Evolutionary conservation across 2,329 filamentous ascomycete species (phyloP).

Genomic region (Lachnellula arida): DNA sequence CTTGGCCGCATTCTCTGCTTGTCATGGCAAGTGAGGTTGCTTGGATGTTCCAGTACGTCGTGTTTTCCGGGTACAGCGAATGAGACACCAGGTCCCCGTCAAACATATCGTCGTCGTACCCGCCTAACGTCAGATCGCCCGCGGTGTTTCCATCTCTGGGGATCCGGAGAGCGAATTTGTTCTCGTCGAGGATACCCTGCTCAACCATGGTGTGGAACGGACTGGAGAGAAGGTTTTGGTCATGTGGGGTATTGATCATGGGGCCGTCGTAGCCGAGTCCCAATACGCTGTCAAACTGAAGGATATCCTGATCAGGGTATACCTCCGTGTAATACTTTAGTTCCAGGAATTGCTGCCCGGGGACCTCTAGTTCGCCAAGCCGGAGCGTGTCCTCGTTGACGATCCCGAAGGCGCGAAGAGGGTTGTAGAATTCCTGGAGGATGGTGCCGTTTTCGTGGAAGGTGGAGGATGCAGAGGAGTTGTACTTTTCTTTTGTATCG

Average conservation of each 20-base stretch:
- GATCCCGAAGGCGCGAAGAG: background rate
- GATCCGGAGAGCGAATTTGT: constrained; percentile 5
- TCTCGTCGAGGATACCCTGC: constrained; percentile 1
- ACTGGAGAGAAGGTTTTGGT: background rate
- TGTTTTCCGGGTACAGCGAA: background rate
- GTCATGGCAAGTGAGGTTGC: background rate
- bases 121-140: constrained; percentile 6
- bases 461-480: constrained; percentile 6
- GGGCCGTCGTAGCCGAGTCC: background rate
- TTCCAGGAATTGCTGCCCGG: background rate
- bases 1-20: background rate
- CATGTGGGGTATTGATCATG: background rate
- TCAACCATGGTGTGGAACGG: constrained; percentile 6
- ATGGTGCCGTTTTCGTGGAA: constrained; percentile 1
- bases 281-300: background rate
- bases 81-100: background rate
- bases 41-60: constrained; percentile 2
- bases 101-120: constrained; percentile 1
- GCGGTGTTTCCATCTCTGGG: background rate
- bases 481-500: background rate
- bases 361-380: background rate
- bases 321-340: background rate
- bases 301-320: background rate
- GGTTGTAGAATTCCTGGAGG: background rate
- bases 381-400: background rate